Evolutionary conservation across 2,329 filamentous ascomycete genomes (phyloP), one percentile per base, ranked within the genome.

Genomic region (Claviceps digitariae): DNA sequence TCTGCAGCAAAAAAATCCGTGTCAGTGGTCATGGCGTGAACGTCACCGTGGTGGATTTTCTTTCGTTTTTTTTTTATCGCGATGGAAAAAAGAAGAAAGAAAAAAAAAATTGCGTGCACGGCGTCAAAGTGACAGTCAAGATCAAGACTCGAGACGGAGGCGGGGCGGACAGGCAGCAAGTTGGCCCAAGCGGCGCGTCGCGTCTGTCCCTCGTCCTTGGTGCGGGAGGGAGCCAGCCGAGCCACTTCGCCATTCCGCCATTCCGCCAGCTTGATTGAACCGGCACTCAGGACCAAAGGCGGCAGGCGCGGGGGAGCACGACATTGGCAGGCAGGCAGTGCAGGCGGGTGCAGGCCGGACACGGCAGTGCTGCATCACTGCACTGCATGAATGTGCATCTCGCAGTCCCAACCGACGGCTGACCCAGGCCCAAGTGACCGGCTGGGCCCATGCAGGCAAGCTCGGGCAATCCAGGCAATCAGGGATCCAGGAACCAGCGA

Each of bases 1-100:
- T 81, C 78, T 81, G 64, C 55, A 58, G 55, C 52, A 53, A 55
- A 51, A 55, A 55, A 55, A 50, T 54, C 48, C 60, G 60, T 62
- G 73, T 73, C 62, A 74, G 71, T 62, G 17, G 48, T 17, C 23
- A 40, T 47, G 31, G 43, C 25, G 51, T 23, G 29, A 34, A 21
- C 10, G n/a, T 36, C 48, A 41, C n/a, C 21, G 2, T 45, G 20
- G 20, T 25, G 8, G 13, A 17, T 20, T 7, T n/a, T n/a, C 15
- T 5, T 17, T n/a, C n/a, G n/a, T n/a, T n/a, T n/a, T n/a, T n/a
- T n/a, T n/a, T n/a, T 29, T 29, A 29, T 34, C 7, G 31, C 31
- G 34, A 36, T 12, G 34, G 12, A 5, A 36, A n/a, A n/a, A n/a
- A n/a, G n/a, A n/a, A n/a, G n/a, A n/a, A n/a, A n/a, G n/a, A n/a